phyloP scores from a whole-genome alignment of 495 filamentous ascomycete genomes.

The Annulohypoxylon moriforme region DNA sequence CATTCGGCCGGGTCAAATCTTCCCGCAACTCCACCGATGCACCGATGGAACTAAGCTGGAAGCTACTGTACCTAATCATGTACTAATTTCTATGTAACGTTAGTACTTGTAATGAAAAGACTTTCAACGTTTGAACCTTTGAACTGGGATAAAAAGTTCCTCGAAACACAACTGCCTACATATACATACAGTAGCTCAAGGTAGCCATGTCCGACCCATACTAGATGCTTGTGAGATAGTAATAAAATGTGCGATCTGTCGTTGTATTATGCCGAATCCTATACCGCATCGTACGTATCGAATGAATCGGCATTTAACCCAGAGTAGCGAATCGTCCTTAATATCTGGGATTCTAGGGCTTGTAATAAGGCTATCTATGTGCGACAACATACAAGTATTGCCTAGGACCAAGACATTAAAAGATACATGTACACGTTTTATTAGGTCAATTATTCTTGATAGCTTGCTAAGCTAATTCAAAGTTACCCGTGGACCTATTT shows the following conservation, averaged over 20 bases:
- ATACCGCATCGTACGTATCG: constrained; percentile 14
- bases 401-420: background rate
- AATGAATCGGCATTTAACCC: constrained; percentile 14
- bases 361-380: constrained; percentile 30
- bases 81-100: constrained; percentile 16
- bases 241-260: constrained; percentile 32
- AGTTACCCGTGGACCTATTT: too few relatives aligned
- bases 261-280: constrained; percentile 30
- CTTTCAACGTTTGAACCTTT: constrained; percentile 1
- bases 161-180: background rate
- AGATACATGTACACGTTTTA: constrained; percentile 4
- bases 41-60: constrained; percentile 31
- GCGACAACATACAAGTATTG: constrained; percentile 14
- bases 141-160: constrained; percentile 20
- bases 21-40: constrained; percentile 43
- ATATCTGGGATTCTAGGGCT: constrained; percentile 7
- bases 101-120: background rate
- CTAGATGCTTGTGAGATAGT: constrained; percentile 9
- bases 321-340: constrained; percentile 22
- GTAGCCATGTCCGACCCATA: constrained; percentile 20
- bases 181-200: background rate
- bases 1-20: constrained; percentile 46
- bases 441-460: constrained; percentile 1
- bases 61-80: constrained; percentile 12
- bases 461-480: constrained; percentile 10